Percentiles rank a stretch among this genome's conserved stretches.
phyloP scores from a whole-genome alignment of 129 eudicot species.

The Saussurea involucrata region DNA sequence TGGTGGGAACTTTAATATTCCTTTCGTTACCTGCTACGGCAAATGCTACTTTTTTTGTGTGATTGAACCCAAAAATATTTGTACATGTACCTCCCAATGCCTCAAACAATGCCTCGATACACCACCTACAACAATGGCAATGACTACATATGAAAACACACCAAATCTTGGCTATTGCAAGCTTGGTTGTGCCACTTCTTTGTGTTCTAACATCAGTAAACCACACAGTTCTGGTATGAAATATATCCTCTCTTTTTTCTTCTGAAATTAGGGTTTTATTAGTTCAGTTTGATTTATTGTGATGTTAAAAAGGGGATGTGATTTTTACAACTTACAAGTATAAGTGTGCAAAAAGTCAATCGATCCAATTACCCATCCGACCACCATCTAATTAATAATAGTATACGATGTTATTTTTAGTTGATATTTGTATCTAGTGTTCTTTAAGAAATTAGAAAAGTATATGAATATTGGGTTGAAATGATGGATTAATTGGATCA shows the following conservation, averaged over 20 bases:
- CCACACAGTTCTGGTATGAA: constrained; percentile 42
- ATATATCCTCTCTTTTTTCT: background rate
- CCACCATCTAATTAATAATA: no score
- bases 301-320: background rate
- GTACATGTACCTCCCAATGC: constrained; percentile 61
- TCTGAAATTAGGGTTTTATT: background rate
- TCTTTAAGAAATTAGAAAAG: no score
- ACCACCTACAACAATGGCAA: background rate
- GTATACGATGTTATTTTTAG: background rate
- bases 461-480: background rate
- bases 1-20: background rate
- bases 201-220: constrained; percentile 52
- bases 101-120: constrained; percentile 58
- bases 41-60: constrained; percentile 62
- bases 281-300: background rate
- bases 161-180: constrained; percentile 58
- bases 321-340: no score
- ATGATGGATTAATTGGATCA: no score
- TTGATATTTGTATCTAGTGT: background rate
- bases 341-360: background rate
- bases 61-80: constrained; percentile 58
- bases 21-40: constrained; percentile 34
- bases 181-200: constrained; percentile 76
- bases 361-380: background rate
- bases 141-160: constrained; percentile 3